Conservation (phyloP, 345 rosid species). For the Sonneratia caseolaris region DNA sequence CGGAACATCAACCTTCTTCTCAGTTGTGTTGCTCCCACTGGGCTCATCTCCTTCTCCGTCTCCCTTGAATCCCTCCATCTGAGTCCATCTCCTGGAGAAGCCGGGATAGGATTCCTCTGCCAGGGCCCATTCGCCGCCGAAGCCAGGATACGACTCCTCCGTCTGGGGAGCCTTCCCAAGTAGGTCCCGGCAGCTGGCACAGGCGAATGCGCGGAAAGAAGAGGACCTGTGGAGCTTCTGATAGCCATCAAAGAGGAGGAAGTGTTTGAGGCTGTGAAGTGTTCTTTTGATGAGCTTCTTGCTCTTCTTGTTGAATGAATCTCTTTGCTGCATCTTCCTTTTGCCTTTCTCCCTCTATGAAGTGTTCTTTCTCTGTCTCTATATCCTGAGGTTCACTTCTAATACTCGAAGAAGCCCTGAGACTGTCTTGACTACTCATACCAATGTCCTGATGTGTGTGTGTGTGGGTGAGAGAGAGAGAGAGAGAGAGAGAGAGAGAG, state of each 20-base stretch:
- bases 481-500: constrained; percentile 3
- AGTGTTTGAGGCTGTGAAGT: constrained; percentile 38
- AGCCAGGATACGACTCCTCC: neutral
- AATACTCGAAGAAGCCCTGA: neutral
- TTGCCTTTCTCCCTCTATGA: neutral
- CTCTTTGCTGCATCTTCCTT: constrained; percentile 34
- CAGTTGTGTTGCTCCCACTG: neutral
- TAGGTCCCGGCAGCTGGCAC: constrained; percentile 12
- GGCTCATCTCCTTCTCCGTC: neutral
- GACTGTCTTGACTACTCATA: neutral
- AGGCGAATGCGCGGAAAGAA: constrained; percentile 10
- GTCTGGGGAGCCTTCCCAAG: neutral
- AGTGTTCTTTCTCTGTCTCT: constrained; percentile 1
- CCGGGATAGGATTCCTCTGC: constrained; percentile 3
- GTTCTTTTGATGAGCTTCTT: constrained; percentile 42
- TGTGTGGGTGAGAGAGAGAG: constrained; percentile 4
- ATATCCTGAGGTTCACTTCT: neutral
- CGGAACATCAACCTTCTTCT: neutral
- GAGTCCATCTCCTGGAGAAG: constrained; percentile 3
- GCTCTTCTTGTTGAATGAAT: constrained; percentile 40
- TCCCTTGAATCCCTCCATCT: neutral
- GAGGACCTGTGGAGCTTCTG: constrained; percentile 32
- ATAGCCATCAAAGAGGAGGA: constrained; percentile 38
- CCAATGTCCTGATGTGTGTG: neutral
- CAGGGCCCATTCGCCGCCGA: constrained; percentile 1